Base-by-base conservation (phyloP, 805 yeast genomes). In the Saturnispora ahearnii region DNA sequence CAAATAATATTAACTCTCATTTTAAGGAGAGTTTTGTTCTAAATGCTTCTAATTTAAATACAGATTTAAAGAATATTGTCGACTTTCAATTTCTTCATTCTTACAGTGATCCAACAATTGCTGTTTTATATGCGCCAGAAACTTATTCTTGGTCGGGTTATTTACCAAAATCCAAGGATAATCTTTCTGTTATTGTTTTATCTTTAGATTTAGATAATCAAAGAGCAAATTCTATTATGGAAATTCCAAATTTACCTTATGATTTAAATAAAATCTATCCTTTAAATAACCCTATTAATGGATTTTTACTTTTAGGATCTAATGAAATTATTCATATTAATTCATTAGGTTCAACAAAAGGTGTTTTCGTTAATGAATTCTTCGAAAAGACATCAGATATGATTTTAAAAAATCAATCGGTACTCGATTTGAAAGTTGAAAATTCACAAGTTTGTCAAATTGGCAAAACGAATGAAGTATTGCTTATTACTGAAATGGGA, bases 241-340 rank as follows among this genome's bases (percentile, higher is more conserved):
- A 79, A 45, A 69, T 85, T 6, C 73, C 76, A 13, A 73, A 74
- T 36, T 68, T 91, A 29, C 95, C 96, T 0, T 87, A 79, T 65
- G 96, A 87, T 62, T 62, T 84, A 2, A 82, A 79, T 55, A 67
- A 73, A 13, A 65, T 89, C 9, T 64, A 84, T 9, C 82, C 96
- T 0, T 67, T 88, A 32, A 72, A 77, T 1, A 70, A 72, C 2
- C 88, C 91, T 0, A 66, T 84, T 32, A 80, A 81, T 53, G 96
- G 97, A 0, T 69, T 81, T 43, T 65, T 89, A 6, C 58, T 78
- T 18, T 48, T 87, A 3, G 96, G 97, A 1, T 74, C 84, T 33
- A 89, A 90, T 61, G 86, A 84, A 57, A 56, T 90, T 8, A 68
- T 87, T 10, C 90, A 87, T 64, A 76, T 88, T 15, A 96, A 90